These are phyloP conservation scores for Candida oleophila DNA, from an alignment of 805 yeast species.

Conservation along the genomic window DNA sequence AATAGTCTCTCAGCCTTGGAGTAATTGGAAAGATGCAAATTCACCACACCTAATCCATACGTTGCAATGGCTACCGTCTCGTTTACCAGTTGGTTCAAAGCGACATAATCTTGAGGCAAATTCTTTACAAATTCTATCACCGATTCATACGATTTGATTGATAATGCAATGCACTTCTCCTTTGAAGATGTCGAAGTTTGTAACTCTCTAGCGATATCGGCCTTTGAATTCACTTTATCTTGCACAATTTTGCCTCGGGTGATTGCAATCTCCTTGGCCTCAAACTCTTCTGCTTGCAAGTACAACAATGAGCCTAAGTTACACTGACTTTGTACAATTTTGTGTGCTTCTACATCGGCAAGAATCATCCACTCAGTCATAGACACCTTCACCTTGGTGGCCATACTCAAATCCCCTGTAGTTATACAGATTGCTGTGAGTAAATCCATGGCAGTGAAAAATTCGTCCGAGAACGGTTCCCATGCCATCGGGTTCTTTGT, in stretches of 20 bases:
- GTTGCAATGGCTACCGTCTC: conserved; percentile 79
- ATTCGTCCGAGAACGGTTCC: conserved; percentile 76
- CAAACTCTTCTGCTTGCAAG: conserved; percentile 63
- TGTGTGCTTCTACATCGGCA: conserved; percentile 66
- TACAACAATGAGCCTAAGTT: conserved; percentile 70
- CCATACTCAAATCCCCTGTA: conserved; percentile 63
- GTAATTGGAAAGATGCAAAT: conserved; percentile 56
- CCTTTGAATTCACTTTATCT: conserved; percentile 14
- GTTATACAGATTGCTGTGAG: conserved; percentile 69
- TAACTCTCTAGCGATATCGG: conserved; percentile 20
- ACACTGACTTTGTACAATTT: conserved; percentile 61
- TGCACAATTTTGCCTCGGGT: conserved; percentile 6
- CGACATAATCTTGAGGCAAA: conserved; percentile 24
- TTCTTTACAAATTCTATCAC: conserved; percentile 32
- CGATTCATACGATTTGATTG: conserved; percentile 34
- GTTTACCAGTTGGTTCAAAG: conserved; percentile 33
- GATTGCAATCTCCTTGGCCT: conserved; percentile 42
- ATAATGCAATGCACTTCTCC: conserved; percentile 26
- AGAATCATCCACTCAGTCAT: conserved; percentile 73
- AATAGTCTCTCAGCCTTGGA: conserved; percentile 59
- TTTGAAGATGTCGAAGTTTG: conserved; percentile 16
- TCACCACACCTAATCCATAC: conserved; percentile 81
- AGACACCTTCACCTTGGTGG: conserved; percentile 58
- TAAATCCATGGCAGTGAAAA: conserved; percentile 74
- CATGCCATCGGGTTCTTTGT: conserved; percentile 50